These are phyloP conservation scores for Isochrysis galbana DNA, from an alignment of 78 protist species.

Conservation along the genomic window DNA sequence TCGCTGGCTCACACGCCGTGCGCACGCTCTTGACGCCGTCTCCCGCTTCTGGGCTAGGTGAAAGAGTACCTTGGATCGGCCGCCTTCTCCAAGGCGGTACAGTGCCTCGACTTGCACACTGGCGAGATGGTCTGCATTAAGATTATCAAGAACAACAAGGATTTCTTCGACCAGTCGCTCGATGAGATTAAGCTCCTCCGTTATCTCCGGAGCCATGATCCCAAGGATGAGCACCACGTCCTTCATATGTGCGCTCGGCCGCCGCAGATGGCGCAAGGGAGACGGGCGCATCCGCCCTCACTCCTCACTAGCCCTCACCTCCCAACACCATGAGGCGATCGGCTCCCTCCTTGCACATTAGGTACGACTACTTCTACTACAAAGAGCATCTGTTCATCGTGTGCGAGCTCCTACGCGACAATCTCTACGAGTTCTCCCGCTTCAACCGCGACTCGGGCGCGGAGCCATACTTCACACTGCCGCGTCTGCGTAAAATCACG, in stretches of 20 bases:
- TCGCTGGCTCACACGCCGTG: background rate
- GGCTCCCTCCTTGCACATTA: background rate
- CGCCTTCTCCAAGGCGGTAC: conserved; percentile 70
- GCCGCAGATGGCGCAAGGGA: background rate
- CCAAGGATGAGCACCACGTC: conserved; percentile 53
- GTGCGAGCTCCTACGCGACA: conserved; percentile 73
- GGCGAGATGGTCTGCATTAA: conserved; percentile 68
- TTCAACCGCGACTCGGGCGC: conserved; percentile 52
- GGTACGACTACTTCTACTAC: conserved; percentile 75
- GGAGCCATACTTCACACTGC: conserved; percentile 63
- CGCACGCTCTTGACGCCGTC: background rate
- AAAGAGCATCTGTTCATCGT: conserved; percentile 81
- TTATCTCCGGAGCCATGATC: background rate
- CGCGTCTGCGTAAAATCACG: conserved; percentile 65
- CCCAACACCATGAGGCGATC: background rate
- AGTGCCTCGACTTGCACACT: conserved; percentile 63
- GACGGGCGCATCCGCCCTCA: too few relatives aligned
- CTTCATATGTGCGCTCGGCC: conserved; percentile 42
- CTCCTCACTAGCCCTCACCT: too few relatives aligned
- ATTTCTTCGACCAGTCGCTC: conserved; percentile 81
- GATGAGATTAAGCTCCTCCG: conserved; percentile 81
- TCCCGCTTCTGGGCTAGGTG: conserved; percentile 11
- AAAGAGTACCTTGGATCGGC: conserved; percentile 67
- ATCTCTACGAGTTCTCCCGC: conserved; percentile 72
- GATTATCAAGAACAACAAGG: conserved; percentile 78